A percentile compares a stretch with the other conserved stretches of the same genome.
Evolutionary conservation across 768 basidiomycete species (phyloP).

Genomic region (Sutorius australiensis): DNA sequence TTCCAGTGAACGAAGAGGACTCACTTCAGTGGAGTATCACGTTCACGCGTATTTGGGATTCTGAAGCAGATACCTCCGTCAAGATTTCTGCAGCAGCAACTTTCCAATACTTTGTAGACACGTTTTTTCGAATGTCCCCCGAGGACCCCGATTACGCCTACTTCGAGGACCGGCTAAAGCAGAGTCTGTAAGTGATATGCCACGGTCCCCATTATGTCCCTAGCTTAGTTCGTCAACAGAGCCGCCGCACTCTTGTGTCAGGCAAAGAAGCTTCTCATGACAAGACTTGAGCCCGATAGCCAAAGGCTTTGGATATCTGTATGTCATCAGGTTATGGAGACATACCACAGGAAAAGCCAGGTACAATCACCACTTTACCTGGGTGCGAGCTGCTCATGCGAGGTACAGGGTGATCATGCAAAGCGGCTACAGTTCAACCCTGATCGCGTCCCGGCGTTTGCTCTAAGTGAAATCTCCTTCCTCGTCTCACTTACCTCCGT

Average conservation of each 20-base stretch:
- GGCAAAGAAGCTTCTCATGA: slow-evolving; percentile 52
- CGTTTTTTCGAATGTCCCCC: slow-evolving; percentile 41
- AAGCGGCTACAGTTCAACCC: slow-evolving; percentile 48
- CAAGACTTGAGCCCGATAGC: slow-evolving; percentile 55
- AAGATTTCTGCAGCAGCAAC: slow-evolving; percentile 58
- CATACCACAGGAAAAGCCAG: slow-evolving; percentile 47
- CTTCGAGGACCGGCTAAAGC: slow-evolving; percentile 44
- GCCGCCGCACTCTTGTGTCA: slow-evolving; percentile 40
- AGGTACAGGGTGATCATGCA: slow-evolving; percentile 39
- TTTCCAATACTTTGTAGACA: slow-evolving; percentile 43
- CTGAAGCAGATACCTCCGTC: slow-evolving; percentile 58
- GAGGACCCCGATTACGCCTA: slow-evolving; percentile 35
- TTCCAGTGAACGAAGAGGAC: slow-evolving; percentile 39
- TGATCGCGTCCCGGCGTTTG: slow-evolving; percentile 59
- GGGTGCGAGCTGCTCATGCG: slow-evolving; percentile 3
- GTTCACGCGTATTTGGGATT: slow-evolving; percentile 55
- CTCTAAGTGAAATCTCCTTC: slow-evolving; percentile 68
- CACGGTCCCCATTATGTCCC: background rate
- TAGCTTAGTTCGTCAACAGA: slow-evolving; percentile 8
- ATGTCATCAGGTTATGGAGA: slow-evolving; percentile 55
- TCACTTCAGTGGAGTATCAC: slow-evolving; percentile 46
- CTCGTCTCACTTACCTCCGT: slow-evolving; percentile 68
- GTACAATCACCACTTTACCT: slow-evolving; percentile 31
- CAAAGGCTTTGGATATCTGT: slow-evolving; percentile 71
- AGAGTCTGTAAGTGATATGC: slow-evolving; percentile 41